Base-by-base conservation (phyloP, 2,329 filamentous ascomycete genomes). In the Phoma herbarum region DNA sequence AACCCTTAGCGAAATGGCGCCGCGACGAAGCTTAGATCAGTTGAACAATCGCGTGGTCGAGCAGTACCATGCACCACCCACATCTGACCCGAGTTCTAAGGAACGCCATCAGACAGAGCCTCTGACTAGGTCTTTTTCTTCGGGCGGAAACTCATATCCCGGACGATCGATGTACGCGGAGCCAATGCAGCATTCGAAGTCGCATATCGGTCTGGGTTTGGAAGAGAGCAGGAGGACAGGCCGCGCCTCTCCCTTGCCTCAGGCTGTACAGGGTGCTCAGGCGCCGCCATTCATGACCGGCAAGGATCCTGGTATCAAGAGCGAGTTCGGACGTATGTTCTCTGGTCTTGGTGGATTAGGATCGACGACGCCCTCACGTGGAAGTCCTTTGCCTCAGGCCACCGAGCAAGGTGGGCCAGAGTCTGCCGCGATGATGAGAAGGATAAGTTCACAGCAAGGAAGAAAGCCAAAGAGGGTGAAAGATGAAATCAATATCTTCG, bases 261-360 rank as follows among this genome's bases (percentile, higher is more conserved):
- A 97, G 76, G 93, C 94, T 22, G 93, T 97, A 0, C 93, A 97
- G 73, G 94, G 94, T 22, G 93, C 91, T 1, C 93, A 97, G 75
- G 87, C 89, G 16, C 90, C 93, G 68, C 86, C 90, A 37, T 85
- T 90, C 52, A 91, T 90, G 3, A 91, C 92, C 6, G 87, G 88
- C 14, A 90, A 89, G 16, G 93, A 97, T 75, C 90, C 92, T 11
- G 90, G 90, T 42, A 96, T 97, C 72, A 97, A 97, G 82, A 96
- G 89, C 73, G 94, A 97, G 75, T 93, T 97, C 74, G 93, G 93
- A 26, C 89, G 92, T 62, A 96, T 97, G 84, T 97, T 97, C 78
- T 92, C 92, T 18, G 94, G 94, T n/a, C 92, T 98, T 65, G 93
- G 88, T 16, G 88, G 88, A 33, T 82, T 89, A 18, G 86, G 86